These are phyloP conservation scores for Ilyonectria robusta DNA, from an alignment of 2,329 filamentous ascomycete species.

Conservation along the genomic window DNA sequence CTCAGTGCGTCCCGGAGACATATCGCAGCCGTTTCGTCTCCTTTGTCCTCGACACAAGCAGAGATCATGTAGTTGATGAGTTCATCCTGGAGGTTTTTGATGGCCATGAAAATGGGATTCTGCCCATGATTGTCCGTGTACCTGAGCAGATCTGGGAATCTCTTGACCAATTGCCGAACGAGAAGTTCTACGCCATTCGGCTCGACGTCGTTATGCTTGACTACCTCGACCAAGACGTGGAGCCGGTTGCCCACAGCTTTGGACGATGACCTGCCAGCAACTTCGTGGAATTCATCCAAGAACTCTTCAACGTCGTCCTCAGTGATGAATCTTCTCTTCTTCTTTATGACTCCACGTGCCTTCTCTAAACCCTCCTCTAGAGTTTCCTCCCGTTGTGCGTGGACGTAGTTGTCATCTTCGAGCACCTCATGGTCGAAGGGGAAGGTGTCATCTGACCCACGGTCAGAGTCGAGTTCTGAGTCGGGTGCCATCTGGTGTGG, in stretches of 20 bases:
- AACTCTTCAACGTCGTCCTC: conserved; percentile 1
- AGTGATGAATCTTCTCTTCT: no score
- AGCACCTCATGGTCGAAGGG: no score
- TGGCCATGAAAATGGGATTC: conserved; percentile 3
- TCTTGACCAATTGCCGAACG: background rate
- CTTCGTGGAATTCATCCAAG: background rate
- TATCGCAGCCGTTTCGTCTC: no score
- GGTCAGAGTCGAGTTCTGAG: no score
- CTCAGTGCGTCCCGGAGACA: background rate
- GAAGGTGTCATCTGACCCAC: no score
- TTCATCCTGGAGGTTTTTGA: background rate
- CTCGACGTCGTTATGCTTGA: background rate
- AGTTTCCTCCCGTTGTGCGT: no score
- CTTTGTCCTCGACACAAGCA: background rate
- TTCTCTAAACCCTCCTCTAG: no score
- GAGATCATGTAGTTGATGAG: conserved; percentile 4
- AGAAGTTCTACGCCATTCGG: background rate
- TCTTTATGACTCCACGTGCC: no score
- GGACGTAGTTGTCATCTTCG: no score
- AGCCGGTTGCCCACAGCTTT: background rate
- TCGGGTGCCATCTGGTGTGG: no score
- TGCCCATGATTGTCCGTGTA: background rate
- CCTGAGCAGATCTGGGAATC: background rate
- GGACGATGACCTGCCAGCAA: background rate
- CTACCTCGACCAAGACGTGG: conserved; percentile 1